Evolutionary conservation across 1,284 basidiomycete species (phyloP).

Genomic region (Trichosporon asahii): DNA sequence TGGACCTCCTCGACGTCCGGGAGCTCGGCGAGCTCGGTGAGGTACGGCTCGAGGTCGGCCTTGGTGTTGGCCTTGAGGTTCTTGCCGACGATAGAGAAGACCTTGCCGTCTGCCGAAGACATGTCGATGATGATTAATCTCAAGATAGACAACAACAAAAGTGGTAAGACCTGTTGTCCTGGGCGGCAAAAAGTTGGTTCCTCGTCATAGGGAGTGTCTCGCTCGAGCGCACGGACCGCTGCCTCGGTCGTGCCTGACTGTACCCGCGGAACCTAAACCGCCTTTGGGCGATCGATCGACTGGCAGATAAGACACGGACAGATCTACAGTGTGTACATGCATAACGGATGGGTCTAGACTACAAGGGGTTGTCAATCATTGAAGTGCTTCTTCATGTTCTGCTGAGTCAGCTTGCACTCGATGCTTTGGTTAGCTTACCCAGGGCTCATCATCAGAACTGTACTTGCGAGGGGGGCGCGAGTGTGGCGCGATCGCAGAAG

Average conservation of each 20-base stretch:
- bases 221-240: background rate
- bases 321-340: background rate
- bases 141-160: background rate
- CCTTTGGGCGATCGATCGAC: background rate
- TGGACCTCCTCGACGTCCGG: constrained; percentile 77
- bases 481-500: constrained; percentile 43
- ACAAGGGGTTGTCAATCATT: background rate
- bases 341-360: background rate
- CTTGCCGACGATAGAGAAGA: constrained; percentile 66
- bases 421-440: constrained; percentile 32
- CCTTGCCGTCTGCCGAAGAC: constrained; percentile 35
- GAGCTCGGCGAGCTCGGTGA: constrained; percentile 64
- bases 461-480: constrained; percentile 43
- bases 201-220: constrained; percentile 4
- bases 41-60: constrained; percentile 73
- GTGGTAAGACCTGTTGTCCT: background rate
- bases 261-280: background rate
- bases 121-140: constrained; percentile 17
- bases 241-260: background rate
- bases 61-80: constrained; percentile 78
- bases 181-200: constrained; percentile 8
- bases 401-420: background rate
- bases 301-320: background rate
- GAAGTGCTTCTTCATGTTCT: constrained; percentile 12
- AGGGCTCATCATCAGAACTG: constrained; percentile 36